Conservation (phyloP, 2,329 filamentous ascomycete species). For the Curvularia lunata region DNA sequence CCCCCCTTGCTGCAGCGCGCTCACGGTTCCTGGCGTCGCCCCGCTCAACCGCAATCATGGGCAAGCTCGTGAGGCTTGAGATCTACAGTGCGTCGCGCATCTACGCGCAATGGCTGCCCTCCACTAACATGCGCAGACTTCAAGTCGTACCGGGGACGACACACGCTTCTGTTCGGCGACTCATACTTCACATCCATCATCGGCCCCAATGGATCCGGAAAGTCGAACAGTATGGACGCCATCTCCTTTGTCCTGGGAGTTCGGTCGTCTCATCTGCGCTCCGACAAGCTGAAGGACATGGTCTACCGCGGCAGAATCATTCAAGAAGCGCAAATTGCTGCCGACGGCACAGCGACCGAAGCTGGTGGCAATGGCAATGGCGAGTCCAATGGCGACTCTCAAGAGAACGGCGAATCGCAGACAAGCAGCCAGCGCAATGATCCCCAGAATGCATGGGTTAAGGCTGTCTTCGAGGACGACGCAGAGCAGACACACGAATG, state of each 20-base stretch:
- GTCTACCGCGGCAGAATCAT: constrained; percentile 95
- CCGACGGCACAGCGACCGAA: constrained; percentile 76
- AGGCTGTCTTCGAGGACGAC: constrained; percentile 98
- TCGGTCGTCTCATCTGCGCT: constrained; percentile 97
- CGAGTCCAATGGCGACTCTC: constrained; percentile 48
- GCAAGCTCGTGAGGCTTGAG: constrained; percentile 93
- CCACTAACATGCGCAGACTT: constrained; percentile 69
- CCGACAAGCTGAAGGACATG: constrained; percentile 89
- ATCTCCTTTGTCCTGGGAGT: constrained; percentile 99
- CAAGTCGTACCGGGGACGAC: constrained; percentile 99
- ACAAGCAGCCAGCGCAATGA: constrained; percentile 72
- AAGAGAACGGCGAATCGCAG: constrained; percentile 60
- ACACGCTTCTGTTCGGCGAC: constrained; percentile 92
- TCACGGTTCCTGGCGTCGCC: background rate
- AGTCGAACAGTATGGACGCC: constrained; percentile 99
- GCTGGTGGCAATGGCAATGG: constrained; percentile 45
- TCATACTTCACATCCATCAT: constrained; percentile 99
- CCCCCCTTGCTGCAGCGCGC: constrained; percentile 21
- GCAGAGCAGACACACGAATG: constrained; percentile 92
- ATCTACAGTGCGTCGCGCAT: constrained; percentile 73
- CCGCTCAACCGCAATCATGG: constrained; percentile 65
- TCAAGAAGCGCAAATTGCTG: constrained; percentile 89
- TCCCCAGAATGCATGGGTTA: constrained; percentile 96
- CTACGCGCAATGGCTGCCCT: constrained; percentile 17
- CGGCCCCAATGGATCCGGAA: constrained; percentile 98